Evolutionary conservation across 2,329 filamentous ascomycete species (phyloP).

Genomic region (Botrytis tulipae): DNA sequence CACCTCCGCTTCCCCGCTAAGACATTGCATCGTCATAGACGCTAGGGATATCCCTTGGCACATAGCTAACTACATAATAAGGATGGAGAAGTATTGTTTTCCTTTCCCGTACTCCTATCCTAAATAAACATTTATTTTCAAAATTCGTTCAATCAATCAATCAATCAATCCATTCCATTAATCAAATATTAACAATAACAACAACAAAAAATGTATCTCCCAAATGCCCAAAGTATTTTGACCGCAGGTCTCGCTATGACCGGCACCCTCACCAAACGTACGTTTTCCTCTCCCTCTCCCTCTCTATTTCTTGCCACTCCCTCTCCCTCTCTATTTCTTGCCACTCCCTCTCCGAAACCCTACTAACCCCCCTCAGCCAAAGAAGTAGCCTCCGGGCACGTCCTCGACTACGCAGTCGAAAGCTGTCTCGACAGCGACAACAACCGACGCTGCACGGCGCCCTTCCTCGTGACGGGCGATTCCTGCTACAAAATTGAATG

Average conservation of each 20-base stretch:
- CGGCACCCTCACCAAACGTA: constrained; percentile 27
- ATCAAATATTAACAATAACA: not conserved
- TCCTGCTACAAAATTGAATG: constrained; percentile 45
- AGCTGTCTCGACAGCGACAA: constrained; percentile 43
- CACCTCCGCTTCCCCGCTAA: constrained; percentile 9
- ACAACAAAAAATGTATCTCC: constrained; percentile 32
- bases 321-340: not conserved
- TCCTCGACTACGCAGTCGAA: constrained; percentile 46
- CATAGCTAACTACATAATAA: not conserved
- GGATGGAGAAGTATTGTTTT: not conserved
- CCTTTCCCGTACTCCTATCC: not conserved
- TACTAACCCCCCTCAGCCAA: constrained; percentile 26
- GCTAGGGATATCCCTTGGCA: constrained; percentile 1
- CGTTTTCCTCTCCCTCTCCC: not conserved
- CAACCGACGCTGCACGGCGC: constrained; percentile 38
- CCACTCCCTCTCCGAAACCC: not conserved
- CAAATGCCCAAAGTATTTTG: constrained; percentile 30
- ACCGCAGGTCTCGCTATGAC: constrained; percentile 31
- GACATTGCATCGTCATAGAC: not conserved
- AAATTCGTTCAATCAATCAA: not conserved
- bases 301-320: not conserved
- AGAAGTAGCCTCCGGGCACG: constrained; percentile 38
- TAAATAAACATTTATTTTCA: too few species aligned
- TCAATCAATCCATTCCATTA: not conserved
- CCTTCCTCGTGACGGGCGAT: constrained; percentile 42